Evolutionary conservation across 1,139 yeast genomes (phyloP).

Genomic region (Geotrichum cucujoidarum): DNA sequence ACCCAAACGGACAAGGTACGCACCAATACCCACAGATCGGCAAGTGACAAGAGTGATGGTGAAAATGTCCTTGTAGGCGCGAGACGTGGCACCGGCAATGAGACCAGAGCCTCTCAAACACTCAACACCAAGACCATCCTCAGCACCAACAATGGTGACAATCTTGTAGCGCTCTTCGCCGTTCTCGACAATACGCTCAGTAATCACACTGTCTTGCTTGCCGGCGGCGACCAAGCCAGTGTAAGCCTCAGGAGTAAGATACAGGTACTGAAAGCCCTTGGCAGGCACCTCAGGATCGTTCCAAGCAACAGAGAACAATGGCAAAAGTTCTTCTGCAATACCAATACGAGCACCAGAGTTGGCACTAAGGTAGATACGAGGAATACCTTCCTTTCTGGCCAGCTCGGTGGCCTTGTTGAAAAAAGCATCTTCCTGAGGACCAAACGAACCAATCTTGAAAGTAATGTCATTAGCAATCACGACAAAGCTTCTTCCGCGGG

Average conservation of each 20-base stretch:
- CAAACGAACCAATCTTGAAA: slow-evolving; percentile 95
- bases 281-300: slow-evolving; percentile 66
- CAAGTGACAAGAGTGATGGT: slow-evolving; percentile 95
- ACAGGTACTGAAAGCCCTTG: slow-evolving; percentile 87
- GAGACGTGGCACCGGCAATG: slow-evolving; percentile 97
- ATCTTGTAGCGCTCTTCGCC: slow-evolving; percentile 82
- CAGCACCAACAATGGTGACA: slow-evolving; percentile 83
- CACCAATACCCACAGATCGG: slow-evolving; percentile 99
- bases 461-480: slow-evolving; percentile 96
- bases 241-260: slow-evolving; percentile 66
- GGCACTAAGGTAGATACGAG: slow-evolving; percentile 91
- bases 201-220: slow-evolving; percentile 48
- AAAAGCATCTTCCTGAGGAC: slow-evolving; percentile 89
- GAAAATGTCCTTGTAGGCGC: slow-evolving; percentile 95
- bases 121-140: slow-evolving; percentile 97
- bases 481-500: slow-evolving; percentile 88
- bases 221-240: slow-evolving; percentile 55
- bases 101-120: slow-evolving; percentile 97
- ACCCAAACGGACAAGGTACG: slow-evolving; percentile 94
- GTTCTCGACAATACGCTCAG: slow-evolving; percentile 75
- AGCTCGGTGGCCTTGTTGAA: slow-evolving; percentile 88
- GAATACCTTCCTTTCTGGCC: slow-evolving; percentile 86
- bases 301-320: slow-evolving; percentile 91
- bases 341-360: slow-evolving; percentile 99
- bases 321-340: slow-evolving; percentile 90